A percentile compares a stretch with the other conserved stretches of the same genome.
phyloP scores from a whole-genome alignment of 208 protist genomes.

The Wallacemonas sp. region DNA sequence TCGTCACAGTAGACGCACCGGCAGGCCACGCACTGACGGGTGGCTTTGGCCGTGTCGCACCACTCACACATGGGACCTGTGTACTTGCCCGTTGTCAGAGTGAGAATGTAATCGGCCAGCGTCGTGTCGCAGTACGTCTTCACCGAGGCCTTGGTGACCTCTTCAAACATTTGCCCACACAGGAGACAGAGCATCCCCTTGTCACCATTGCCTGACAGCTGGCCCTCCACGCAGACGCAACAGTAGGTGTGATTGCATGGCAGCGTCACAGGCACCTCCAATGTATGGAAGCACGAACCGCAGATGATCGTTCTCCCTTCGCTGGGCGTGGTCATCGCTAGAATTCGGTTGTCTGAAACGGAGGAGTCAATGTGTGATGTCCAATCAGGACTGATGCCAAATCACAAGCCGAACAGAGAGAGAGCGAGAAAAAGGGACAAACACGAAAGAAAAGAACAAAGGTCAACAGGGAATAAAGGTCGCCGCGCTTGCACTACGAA shows the following conservation, averaged over 20 bases:
- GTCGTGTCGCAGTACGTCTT: slow-evolving; percentile 37
- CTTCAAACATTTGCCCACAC: slow-evolving; percentile 41
- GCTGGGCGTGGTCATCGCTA: slow-evolving; percentile 7
- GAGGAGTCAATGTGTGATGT: too few relatives aligned
- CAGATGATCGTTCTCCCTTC: slow-evolving; percentile 52
- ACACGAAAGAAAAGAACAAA: too few relatives aligned
- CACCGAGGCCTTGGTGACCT: slow-evolving; percentile 37
- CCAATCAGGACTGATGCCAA: too few relatives aligned
- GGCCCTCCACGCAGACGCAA: slow-evolving; percentile 43
- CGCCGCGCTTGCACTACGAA: too few relatives aligned
- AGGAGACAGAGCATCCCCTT: slow-evolving; percentile 56
- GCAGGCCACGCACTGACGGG: slow-evolving; percentile 74
- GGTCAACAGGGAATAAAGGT: too few relatives aligned
- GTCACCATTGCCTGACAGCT: slow-evolving; percentile 37
- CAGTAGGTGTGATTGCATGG: slow-evolving; percentile 69
- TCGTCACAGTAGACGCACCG: slow-evolving; percentile 67
- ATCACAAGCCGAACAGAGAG: too few relatives aligned
- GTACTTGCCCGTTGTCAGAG: slow-evolving; percentile 34
- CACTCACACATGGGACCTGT: slow-evolving; percentile 67
- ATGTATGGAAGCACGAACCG: slow-evolving; percentile 72
- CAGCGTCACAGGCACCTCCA: slow-evolving; percentile 56
- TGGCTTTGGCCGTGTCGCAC: slow-evolving; percentile 61
- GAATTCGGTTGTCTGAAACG: too few relatives aligned
- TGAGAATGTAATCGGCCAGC: slow-evolving; percentile 50
- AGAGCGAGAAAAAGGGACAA: too few relatives aligned